Base-by-base conservation (phyloP, 306 rosid species). In the Dalbergia cochinchinensis region DNA sequence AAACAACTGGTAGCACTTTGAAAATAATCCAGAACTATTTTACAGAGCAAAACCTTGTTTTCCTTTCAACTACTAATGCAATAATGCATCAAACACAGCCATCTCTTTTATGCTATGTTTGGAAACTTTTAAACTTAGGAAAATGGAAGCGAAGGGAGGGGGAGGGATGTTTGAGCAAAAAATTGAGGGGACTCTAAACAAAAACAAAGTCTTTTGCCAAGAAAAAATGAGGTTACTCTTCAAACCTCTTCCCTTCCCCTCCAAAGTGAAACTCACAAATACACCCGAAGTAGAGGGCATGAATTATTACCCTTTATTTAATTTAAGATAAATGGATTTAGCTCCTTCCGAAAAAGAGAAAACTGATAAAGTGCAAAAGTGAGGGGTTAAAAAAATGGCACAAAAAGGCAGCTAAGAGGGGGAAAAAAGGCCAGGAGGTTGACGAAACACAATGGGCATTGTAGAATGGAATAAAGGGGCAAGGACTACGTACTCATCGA, bases 1-100 rank as follows among this genome's bases (percentile, higher is more conserved):
- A 50, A 61, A 6, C 78, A 69, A 35, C 67, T 16, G 26, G 18
- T 53, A 53, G 66, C 15, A 59, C 71, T 39, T 9, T 48, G 47
- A 20, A 66, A 72, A 37, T 16, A 45, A 5, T 63, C 37, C 57
- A 55, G 2, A 62, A 34, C 41, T 22, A 26, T 39, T 76, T 41
- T 61, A 26, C 26, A 3, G 54, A 77, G 33, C 14, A 64, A 64
- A 50, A 76, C 22, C 44, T 48, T 6, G 39, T 18, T 42, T 41
- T 19, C 73, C 20, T 57, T n/a, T 41, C 31, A 26, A 41, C 18
- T 14, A 67, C 26, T 41, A 31, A 15, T 15, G n/a, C n/a, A n/a
- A n/a, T n/a, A n/a, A n/a, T n/a, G 22, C 34, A 53, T 53, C 15
- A 54, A 8, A 3, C 11, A 16, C 31, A 37, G 18, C 45, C 44